phyloP scores from a whole-genome alignment of 805 yeast genomes.

The Candida takata region DNA sequence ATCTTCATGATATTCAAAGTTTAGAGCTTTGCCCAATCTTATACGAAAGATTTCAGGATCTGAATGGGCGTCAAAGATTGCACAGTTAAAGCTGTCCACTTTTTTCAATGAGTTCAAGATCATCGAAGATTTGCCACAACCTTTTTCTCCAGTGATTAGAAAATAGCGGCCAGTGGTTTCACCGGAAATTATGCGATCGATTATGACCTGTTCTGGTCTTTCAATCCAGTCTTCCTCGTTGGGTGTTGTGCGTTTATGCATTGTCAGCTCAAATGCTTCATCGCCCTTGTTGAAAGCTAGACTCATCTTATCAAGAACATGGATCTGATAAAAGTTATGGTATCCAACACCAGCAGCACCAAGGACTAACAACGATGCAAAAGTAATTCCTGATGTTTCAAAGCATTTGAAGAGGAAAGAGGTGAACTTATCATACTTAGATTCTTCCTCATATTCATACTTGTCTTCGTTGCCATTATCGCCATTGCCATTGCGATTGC shows the following conservation, averaged over 20 bases:
- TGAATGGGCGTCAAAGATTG: slow-evolving; percentile 74
- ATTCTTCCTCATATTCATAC: slow-evolving; percentile 9
- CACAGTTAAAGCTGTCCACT: slow-evolving; percentile 55
- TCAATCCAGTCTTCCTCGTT: slow-evolving; percentile 54
- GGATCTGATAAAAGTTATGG: slow-evolving; percentile 52
- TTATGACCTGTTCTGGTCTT: slow-evolving; percentile 56
- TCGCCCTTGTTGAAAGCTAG: slow-evolving; percentile 63
- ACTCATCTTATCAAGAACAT: slow-evolving; percentile 58
- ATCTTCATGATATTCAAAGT: slow-evolving; percentile 71
- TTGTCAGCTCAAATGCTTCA: slow-evolving; percentile 52
- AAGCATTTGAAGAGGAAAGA: slow-evolving; percentile 33
- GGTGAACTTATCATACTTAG: slow-evolving; percentile 12
- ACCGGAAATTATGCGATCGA: slow-evolving; percentile 64
- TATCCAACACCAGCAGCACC: slow-evolving; percentile 69
- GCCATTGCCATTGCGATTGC: slow-evolving; percentile 6
- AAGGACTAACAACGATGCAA: slow-evolving; percentile 59
- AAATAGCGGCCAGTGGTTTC: slow-evolving; percentile 61
- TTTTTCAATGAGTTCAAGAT: slow-evolving; percentile 63
- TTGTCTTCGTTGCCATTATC: slow-evolving; percentile 9
- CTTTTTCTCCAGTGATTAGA: slow-evolving; percentile 74
- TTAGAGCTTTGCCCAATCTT: slow-evolving; percentile 67
- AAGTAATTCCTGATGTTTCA: slow-evolving; percentile 67
- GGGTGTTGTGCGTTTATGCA: slow-evolving; percentile 36
- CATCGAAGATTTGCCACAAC: slow-evolving; percentile 79
- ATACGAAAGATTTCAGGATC: slow-evolving; percentile 79